Evolutionary conservation across 441 rosid genomes (phyloP).

Genomic region (Pelargonium citronellum): DNA sequence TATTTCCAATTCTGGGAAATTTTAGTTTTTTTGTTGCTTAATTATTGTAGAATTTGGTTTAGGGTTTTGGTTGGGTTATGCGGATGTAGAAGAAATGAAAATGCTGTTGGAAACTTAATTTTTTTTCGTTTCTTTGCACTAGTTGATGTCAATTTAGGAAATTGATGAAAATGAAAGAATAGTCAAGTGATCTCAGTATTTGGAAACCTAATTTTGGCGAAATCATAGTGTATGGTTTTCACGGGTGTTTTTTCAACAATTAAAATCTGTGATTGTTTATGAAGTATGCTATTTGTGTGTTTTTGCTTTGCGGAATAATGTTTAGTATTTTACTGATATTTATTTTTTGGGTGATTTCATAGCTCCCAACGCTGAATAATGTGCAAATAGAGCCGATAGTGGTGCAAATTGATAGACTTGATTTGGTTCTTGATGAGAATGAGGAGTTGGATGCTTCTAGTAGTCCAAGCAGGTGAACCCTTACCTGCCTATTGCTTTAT

Average conservation of each 20-base stretch:
- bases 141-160: neutral
- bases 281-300: neutral
- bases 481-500: neutral
- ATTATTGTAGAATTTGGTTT: neutral
- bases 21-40: slow-evolving; percentile 1
- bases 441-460: slow-evolving; percentile 48
- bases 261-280: neutral
- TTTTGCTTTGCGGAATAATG: slow-evolving; percentile 1
- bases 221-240: neutral
- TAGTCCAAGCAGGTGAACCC: slow-evolving; percentile 52
- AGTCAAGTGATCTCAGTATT: neutral
- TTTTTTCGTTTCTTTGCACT: neutral
- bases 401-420: slow-evolving; percentile 86
- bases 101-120: neutral
- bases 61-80: neutral
- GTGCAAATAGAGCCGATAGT: slow-evolving; percentile 85
- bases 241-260: neutral
- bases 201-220: neutral
- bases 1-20: slow-evolving; percentile 7
- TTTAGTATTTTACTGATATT: slow-evolving; percentile 2
- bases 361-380: slow-evolving; percentile 89
- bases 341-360: slow-evolving; percentile 8
- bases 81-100: slow-evolving; percentile 5
- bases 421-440: slow-evolving; percentile 95
- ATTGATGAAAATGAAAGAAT: neutral